These are phyloP conservation scores for Cystobasidium onofrii DNA, from an alignment of 768 basidiomycete species.

Conservation along the genomic window DNA sequence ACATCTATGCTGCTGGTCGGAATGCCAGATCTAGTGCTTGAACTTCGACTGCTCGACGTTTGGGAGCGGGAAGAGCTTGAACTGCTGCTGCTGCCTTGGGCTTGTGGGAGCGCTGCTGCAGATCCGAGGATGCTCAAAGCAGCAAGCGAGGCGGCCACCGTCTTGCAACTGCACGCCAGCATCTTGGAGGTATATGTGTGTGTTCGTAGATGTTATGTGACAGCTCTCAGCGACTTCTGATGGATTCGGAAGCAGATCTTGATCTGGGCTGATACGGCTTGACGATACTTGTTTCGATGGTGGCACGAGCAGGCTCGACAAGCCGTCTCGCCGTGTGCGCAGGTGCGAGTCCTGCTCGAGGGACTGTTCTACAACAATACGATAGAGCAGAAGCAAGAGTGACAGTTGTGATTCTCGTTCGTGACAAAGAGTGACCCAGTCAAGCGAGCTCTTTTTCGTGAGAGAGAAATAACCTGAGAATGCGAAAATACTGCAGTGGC, in stretches of 20 bases:
- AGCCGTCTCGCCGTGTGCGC: background rate
- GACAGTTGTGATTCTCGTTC: background rate
- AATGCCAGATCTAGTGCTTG: background rate
- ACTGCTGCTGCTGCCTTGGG: background rate
- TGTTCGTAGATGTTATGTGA: background rate
- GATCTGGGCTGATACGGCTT: background rate
- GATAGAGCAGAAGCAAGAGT: background rate
- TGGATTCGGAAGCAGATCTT: background rate
- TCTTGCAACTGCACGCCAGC: background rate
- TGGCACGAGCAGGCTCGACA: background rate
- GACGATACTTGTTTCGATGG: background rate
- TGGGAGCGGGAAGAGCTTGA: background rate
- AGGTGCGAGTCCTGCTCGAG: background rate
- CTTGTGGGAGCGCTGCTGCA: background rate
- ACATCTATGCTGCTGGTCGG: background rate
- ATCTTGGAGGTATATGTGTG: background rate
- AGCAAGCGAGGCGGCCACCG: background rate
- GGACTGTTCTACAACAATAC: background rate
- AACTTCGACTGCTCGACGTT: background rate
- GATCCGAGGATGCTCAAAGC: background rate
- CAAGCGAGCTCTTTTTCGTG: no score
- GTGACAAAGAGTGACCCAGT: background rate
- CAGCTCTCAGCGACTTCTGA: background rate
- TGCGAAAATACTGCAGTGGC: background rate
- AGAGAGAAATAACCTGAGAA: no score